Evolutionary conservation across 1,284 basidiomycete species (phyloP).

Genomic region (Boletellus dicymbophilus): DNA sequence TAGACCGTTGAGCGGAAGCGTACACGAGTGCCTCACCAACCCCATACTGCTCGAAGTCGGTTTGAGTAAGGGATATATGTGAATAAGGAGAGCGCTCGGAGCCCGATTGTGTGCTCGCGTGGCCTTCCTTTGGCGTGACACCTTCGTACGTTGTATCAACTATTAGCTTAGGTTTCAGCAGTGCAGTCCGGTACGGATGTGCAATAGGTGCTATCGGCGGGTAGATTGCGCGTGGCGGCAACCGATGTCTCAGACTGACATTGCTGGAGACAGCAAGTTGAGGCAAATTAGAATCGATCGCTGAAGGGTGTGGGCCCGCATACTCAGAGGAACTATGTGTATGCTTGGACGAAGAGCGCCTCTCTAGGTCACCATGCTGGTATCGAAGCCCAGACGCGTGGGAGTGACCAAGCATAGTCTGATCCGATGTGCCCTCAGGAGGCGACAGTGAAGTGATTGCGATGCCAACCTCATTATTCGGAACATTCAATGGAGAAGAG

Average conservation of each 20-base stretch:
- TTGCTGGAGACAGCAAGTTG: slow-evolving; percentile 31
- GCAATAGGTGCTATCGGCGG: slow-evolving; percentile 19
- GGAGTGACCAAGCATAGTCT: slow-evolving; percentile 52
- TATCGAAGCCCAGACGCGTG: slow-evolving; percentile 48
- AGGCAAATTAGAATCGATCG: slow-evolving; percentile 23
- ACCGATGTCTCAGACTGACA: slow-evolving; percentile 48
- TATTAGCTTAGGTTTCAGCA: neutral
- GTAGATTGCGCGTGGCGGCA: slow-evolving; percentile 46
- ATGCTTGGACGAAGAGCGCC: slow-evolving; percentile 9
- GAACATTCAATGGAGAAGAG: slow-evolving; percentile 19
- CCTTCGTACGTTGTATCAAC: neutral
- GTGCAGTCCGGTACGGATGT: slow-evolving; percentile 26
- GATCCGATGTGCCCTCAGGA: slow-evolving; percentile 35
- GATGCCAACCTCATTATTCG: slow-evolving; percentile 53
- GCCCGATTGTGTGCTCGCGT: neutral
- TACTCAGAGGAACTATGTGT: slow-evolving; percentile 39
- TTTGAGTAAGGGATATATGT: slow-evolving; percentile 36
- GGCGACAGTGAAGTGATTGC: slow-evolving; percentile 64
- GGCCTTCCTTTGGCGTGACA: neutral
- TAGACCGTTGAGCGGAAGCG: slow-evolving; percentile 24
- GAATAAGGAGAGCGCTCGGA: slow-evolving; percentile 5
- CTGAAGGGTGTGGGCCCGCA: slow-evolving; percentile 48
- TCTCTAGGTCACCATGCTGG: slow-evolving; percentile 10
- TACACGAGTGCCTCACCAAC: slow-evolving; percentile 51
- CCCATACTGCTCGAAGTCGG: slow-evolving; percentile 39